Evolutionary conservation across 306 rosid genomes (phyloP).

Genomic region (Coriaria nepalensis): DNA sequence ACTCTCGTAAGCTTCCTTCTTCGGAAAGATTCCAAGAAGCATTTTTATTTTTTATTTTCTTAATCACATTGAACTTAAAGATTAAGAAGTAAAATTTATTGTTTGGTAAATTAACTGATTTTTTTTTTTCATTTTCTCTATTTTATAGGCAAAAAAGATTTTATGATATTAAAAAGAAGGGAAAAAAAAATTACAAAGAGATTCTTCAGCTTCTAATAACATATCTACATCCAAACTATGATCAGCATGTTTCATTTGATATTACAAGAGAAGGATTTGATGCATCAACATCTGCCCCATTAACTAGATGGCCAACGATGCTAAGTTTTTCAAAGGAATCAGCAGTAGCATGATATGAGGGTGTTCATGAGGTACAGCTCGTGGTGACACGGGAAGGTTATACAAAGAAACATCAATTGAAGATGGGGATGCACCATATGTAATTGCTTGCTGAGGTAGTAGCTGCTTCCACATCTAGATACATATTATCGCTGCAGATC

Average conservation of each 20-base stretch:
- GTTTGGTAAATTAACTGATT: too few relatives aligned
- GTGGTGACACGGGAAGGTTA: slow-evolving; percentile 16
- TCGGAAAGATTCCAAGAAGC: too few relatives aligned
- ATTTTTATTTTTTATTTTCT: too few relatives aligned
- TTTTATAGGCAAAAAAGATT: too few relatives aligned
- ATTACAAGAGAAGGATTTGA: slow-evolving; percentile 4
- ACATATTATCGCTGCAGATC: slow-evolving; percentile 4
- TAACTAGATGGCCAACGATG: neutral
- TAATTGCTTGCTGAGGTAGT: neutral
- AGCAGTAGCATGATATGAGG: slow-evolving; percentile 10
- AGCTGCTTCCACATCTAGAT: slow-evolving; percentile 4
- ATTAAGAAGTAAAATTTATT: too few relatives aligned
- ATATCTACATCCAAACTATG: too few relatives aligned
- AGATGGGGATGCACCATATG: slow-evolving; percentile 3
- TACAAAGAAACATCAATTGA: slow-evolving; percentile 8
- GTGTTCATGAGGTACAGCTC: slow-evolving; percentile 8
- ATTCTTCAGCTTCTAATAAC: neutral
- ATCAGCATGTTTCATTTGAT: neutral
- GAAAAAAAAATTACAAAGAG: too few relatives aligned
- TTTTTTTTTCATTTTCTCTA: too few relatives aligned
- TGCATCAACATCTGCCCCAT: neutral
- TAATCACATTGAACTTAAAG: too few relatives aligned
- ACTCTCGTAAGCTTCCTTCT: too few relatives aligned
- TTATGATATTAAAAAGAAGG: too few relatives aligned
- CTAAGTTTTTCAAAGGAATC: slow-evolving; percentile 7